A percentile compares a stretch with the other conserved stretches of the same genome.
Conservation (phyloP, 768 basidiomycete genomes). For the Pleurotus sapidus region DNA sequence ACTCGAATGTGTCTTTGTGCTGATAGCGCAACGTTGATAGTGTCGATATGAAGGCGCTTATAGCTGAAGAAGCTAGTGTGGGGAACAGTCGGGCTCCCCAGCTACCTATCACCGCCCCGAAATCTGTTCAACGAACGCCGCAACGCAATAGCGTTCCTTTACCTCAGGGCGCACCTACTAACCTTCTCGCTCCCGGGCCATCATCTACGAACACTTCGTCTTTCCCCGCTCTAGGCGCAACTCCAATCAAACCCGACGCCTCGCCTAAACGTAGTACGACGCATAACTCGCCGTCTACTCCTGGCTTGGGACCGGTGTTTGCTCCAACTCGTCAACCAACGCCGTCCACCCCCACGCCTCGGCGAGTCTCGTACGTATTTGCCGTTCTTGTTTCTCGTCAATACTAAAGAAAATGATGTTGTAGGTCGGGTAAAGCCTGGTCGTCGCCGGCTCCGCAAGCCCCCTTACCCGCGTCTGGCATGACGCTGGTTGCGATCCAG, state of each 20-base stretch:
- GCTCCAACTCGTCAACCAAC: conserved; percentile 51
- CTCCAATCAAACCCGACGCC: conserved; percentile 13
- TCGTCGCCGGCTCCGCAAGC: conserved; percentile 51
- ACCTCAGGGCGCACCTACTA: background rate
- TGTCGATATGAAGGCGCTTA: conserved; percentile 80
- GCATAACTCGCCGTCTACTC: conserved; percentile 5
- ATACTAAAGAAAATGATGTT: background rate
- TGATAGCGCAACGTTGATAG: conserved; percentile 33
- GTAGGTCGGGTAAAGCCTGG: conserved; percentile 61
- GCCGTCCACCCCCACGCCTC: conserved; percentile 21
- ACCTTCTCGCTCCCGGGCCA: background rate
- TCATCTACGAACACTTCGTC: background rate
- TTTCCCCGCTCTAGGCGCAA: background rate
- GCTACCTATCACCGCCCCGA: background rate
- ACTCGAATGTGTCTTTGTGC: conserved; percentile 5
- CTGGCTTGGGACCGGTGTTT: conserved; percentile 62
- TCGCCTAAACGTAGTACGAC: background rate
- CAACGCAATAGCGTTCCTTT: conserved; percentile 11
- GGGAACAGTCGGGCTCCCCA: background rate
- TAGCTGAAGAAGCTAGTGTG: conserved; percentile 62
- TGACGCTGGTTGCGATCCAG: conserved; percentile 86
- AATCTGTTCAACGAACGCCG: conserved; percentile 12
- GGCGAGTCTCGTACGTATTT: conserved; percentile 49
- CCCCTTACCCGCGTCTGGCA: conserved; percentile 29
- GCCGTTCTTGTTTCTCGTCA: background rate